Evolutionary conservation across 2,329 filamentous ascomycete species (phyloP), one percentile per base, ranked within the genome.

Genomic region (Allantophomopsis cytisporea): DNA sequence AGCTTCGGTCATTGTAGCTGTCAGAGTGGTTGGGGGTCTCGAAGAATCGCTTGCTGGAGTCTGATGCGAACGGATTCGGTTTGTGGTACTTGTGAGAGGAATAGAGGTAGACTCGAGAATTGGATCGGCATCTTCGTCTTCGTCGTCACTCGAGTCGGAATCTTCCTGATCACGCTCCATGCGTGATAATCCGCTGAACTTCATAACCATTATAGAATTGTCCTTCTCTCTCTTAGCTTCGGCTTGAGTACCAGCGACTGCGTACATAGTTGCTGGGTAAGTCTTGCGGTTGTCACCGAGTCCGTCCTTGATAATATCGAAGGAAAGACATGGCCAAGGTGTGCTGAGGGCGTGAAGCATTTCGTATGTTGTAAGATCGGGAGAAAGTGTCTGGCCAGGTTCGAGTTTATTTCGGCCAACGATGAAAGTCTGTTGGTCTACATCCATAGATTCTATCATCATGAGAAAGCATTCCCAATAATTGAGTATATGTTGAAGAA

Each of bases 211-310:
- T 54, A 98, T 67, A 61, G 93, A 79, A 60, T 98, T 98, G 55
- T 98, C 91, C 58, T 78, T 81, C 37, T 81, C 71, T 49, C 78
- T 73, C 37, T 69, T 67, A 42, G 64, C 68, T 51, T 89, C 88
- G 31, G 91, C 91, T 65, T 98, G 91, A 11, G 91, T 98, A 43
- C 91, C 91, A 14, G 87, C 80, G 23, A 96, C 88, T 10, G 88
- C 82, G 64, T 96, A 98, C 64, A 95, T 81, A 43, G 89, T 95
- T 38, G 87, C 86, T 18, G 91, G 91, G 61, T 93, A 98, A n/a
- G 81, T 79, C 60, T 81, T 93, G 55, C 91, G 81, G 60, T 86
- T 79, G 56, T 94, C 82, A 49, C 91, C 91, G 14, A 98, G 73
- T 39, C 71, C 69, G 62, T 98, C 91, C 51, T 73, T 80, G 45